Base-by-base conservation (phyloP, 192 early-diverging fungal genomes). In the Entomortierella lignicola region DNA sequence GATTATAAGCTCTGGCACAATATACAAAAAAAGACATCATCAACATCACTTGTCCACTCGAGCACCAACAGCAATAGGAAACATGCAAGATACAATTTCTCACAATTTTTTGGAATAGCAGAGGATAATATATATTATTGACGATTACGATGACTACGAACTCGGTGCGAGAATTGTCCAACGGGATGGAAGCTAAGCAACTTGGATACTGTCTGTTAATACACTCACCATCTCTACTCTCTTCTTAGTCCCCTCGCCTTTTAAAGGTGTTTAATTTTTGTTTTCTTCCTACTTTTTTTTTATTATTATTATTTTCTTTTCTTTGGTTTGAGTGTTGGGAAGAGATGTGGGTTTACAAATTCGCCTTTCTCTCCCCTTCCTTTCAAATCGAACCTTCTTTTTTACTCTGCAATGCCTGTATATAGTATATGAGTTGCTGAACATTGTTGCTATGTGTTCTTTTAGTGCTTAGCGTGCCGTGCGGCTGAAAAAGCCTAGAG, bases 371-470 rank as follows among this genome's bases (percentile, higher is more conserved):
- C 17, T 55, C 21, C 23, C 50, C 54, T 32, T 32, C 21, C 53
- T 47, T 30, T 18, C 27, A 31, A 25, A 54, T 27, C 3, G 7
- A 30, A 39, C 21, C 27, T 43, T 69, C 54, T 53, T 42, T 18
- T 55, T 32, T 32, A 18, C 30, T 48, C 27, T 47, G 18, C 44
- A 23, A 20, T 15, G 20, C 21, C 56, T 72, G 26, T 59, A 63
- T 31, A 63, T 62, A 47, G 59, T 66, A 25, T 27, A 43, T 56
- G 64, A 50, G 65, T 75, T 57, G 72, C 72, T 75, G 72, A 75
- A 75, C 72, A 68, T 41, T 73, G 72, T 75, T 75, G 66, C 34
- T 57, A 67, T 68, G 72, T 75, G 72, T 75, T 60, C 60, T 75
- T 18, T 59, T 72, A 75, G 72, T 75, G 72, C 64, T 44, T 56